phyloP scores from a whole-genome alignment of 495 filamentous ascomycete species.

The Neurospora sp. region DNA sequence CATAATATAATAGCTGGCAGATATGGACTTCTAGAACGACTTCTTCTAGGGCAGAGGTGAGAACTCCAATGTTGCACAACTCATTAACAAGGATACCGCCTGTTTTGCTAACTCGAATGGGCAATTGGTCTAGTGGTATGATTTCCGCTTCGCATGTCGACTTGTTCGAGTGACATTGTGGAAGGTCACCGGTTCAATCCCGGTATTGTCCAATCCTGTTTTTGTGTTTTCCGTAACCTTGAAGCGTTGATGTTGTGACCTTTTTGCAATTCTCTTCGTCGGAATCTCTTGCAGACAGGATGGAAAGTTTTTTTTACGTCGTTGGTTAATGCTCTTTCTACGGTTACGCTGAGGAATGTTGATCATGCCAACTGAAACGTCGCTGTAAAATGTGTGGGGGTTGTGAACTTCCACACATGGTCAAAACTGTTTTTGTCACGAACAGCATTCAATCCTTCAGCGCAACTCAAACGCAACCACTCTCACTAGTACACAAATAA shows the following conservation, averaged over 20 bases:
- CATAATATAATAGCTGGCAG: neutral
- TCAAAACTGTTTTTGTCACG: neutral
- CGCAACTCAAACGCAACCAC: neutral
- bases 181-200: conserved; percentile 15
- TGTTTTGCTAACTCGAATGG: neutral
- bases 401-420: neutral
- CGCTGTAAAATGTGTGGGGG: neutral
- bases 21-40: neutral
- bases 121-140: conserved; percentile 16
- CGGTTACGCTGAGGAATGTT: neutral
- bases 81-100: neutral
- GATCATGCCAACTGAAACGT: neutral
- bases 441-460: neutral
- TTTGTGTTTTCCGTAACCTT: neutral
- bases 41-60: neutral
- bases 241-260: neutral
- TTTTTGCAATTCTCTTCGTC: neutral
- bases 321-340: neutral
- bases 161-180: conserved; percentile 1
- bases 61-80: neutral
- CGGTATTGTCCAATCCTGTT: conserved; percentile 3
- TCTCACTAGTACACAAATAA: neutral
- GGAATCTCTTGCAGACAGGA: neutral
- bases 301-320: neutral
- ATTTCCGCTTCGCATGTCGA: conserved; percentile 10